Evolutionary conservation across 495 filamentous ascomycete genomes (phyloP).

Genomic region (Chaetomium tenue): DNA sequence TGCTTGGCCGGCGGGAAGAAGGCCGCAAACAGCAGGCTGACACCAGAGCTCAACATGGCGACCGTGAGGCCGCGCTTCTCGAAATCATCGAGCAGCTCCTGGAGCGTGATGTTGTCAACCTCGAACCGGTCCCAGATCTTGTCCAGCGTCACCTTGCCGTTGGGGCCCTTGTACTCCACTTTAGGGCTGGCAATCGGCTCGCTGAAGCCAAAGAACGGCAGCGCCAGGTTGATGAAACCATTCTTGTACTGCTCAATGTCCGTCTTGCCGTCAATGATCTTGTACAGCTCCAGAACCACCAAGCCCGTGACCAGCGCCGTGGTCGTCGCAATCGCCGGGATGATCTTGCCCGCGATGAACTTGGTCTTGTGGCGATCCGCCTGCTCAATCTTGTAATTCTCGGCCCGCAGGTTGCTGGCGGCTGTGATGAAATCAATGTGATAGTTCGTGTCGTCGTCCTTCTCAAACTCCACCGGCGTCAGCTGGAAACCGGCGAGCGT

Average conservation of each 20-base stretch:
- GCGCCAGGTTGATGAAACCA: constrained; percentile 93
- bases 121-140: constrained; percentile 99
- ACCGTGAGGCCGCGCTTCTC: constrained; percentile 74
- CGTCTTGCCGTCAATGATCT: constrained; percentile 90
- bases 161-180: constrained; percentile 73
- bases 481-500: constrained; percentile 82
- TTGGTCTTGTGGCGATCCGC: constrained; percentile 97
- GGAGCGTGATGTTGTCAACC: constrained; percentile 77
- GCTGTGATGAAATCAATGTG: constrained; percentile 99
- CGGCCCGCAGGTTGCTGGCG: constrained; percentile 91
- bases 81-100: constrained; percentile 80
- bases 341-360: constrained; percentile 99
- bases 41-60: constrained; percentile 92
- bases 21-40: constrained; percentile 91
- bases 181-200: constrained; percentile 93
- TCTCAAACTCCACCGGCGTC: constrained; percentile 94
- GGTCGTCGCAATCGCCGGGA: constrained; percentile 96
- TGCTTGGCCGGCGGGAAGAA: constrained; percentile 89
- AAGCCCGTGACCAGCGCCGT: constrained; percentile 94
- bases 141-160: constrained; percentile 81
- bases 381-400: constrained; percentile 93
- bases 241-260: constrained; percentile 99
- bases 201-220: constrained; percentile 97
- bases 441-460: constrained; percentile 96
- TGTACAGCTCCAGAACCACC: constrained; percentile 90